Percentiles rank a stretch among this genome's conserved stretches.
Evolutionary conservation across 495 filamentous ascomycete species (phyloP).

Genomic region (Aspergillus olivimuriae): DNA sequence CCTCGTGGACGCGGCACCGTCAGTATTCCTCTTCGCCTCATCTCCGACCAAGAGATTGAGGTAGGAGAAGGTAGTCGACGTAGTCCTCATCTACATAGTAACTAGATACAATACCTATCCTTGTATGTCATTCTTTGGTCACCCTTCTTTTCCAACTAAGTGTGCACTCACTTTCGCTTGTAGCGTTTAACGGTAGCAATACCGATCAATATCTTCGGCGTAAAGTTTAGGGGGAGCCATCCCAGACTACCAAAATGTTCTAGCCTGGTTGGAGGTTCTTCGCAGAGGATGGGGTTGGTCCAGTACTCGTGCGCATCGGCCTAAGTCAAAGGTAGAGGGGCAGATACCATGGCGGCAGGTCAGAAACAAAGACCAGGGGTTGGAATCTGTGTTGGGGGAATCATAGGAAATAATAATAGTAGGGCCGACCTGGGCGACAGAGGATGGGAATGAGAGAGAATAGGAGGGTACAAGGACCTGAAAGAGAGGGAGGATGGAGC

Average conservation of each 20-base stretch:
- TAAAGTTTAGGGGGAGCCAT: slow-evolving; percentile 28
- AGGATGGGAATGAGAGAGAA: too few relatives aligned
- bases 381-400: too few relatives aligned
- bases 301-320: slow-evolving; percentile 21
- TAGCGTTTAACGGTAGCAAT: slow-evolving; percentile 22
- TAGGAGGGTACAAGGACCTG: too few relatives aligned
- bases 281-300: slow-evolving; percentile 27
- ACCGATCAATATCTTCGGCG: slow-evolving; percentile 20
- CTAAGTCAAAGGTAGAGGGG: slow-evolving; percentile 13
- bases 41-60: too few relatives aligned
- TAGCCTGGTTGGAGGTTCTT: slow-evolving; percentile 25
- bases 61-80: slow-evolving; percentile 18
- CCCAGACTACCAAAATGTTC: slow-evolving; percentile 20
- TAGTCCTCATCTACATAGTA: slow-evolving; percentile 22
- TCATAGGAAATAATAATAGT: too few relatives aligned
- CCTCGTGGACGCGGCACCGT: too few relatives aligned
- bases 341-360: slow-evolving; percentile 9
- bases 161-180: slow-evolving; percentile 19
- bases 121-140: slow-evolving; percentile 6
- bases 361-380: slow-evolving; percentile 4
- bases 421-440: too few relatives aligned
- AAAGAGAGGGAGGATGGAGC: too few relatives aligned
- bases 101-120: slow-evolving; percentile 26
- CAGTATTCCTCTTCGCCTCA: too few relatives aligned
- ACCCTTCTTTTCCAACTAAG: not conserved